phyloP scores from a whole-genome alignment of 768 basidiomycete genomes.

The Russula compacta region DNA sequence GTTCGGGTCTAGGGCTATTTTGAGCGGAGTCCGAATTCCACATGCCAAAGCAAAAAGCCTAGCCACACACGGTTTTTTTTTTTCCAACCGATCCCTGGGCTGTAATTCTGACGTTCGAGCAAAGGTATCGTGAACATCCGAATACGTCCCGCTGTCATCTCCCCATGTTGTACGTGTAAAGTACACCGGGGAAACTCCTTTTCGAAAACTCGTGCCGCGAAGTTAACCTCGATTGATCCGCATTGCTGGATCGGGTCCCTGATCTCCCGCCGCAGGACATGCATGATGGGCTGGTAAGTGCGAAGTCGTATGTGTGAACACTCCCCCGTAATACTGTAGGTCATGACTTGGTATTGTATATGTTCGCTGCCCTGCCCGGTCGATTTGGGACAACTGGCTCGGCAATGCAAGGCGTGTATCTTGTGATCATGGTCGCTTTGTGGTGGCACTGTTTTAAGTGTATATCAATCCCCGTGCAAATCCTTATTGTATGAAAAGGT shows the following conservation, averaged over 20 bases:
- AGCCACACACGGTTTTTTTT: slow-evolving; percentile 5
- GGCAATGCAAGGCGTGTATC: too few species aligned
- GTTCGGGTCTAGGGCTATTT: slow-evolving; percentile 19
- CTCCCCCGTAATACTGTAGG: neutral
- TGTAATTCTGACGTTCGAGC: neutral
- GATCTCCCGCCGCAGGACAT: neutral
- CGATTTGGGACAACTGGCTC: too few species aligned
- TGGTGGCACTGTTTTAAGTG: neutral
- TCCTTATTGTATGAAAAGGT: too few species aligned
- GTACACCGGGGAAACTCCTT: neutral
- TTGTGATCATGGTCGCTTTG: too few species aligned
- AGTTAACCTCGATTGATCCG: neutral
- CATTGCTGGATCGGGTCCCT: neutral
- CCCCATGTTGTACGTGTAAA: neutral
- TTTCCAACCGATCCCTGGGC: neutral
- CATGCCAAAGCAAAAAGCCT: neutral
- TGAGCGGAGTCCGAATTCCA: slow-evolving; percentile 12
- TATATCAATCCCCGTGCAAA: neutral
- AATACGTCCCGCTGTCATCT: neutral
- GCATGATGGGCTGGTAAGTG: neutral
- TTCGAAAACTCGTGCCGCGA: neutral
- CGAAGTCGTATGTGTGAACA: neutral
- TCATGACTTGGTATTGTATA: neutral
- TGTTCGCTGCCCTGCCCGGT: too few species aligned
- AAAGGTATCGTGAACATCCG: neutral